Base-by-base conservation (phyloP, 129 eudicot genomes). In the Flaveria brownii region DNA sequence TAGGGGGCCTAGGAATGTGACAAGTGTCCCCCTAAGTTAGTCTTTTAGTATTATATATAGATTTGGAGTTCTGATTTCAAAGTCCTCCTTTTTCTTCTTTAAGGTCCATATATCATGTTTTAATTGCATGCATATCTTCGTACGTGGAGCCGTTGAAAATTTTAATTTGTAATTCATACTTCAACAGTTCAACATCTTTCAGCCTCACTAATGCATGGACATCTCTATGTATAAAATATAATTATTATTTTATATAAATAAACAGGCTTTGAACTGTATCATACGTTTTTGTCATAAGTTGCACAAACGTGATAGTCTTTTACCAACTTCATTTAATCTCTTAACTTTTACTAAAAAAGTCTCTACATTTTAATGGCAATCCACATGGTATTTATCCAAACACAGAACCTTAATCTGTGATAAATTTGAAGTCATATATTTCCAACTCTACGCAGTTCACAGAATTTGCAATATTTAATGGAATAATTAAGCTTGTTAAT, bases 231-330 rank as follows among this genome's bases (percentile, higher is more conserved):
- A 51, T 71, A 26, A 47, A 26, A 26, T n/a, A 47, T 70, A 22
- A 15, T 15, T 70, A 33, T 33, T 33, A 30, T 33, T 33, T 49
- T n/a, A 52, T 20, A 16, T 28, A 1, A 47, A 36, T 52, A 17
- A 52, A 33, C 77, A 39, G 1, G 68, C 20, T 56, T 73, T 73
- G 68, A 57, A 56, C 41, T 36, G 67, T 56, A 18, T 73, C 55
- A 17, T 52, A 55, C 22, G 12, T 39, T 41, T 6, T 56, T 73
- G 54, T 39, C 18, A 55, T 18, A 28, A 20, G 55, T 57, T 56
- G 36, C 68, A 18, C 9, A 56, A 56, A 22, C 22, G 6, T 14
- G 42, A 77, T 15, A 68, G 67, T 39, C n/a, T 49, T 43, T n/a
- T 66, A 16, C 20, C 2, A 45, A 68, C 22, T 68, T 18, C 73